Evolutionary conservation across 1,139 yeast species (phyloP), one percentile per base, ranked within the genome.

Genomic region (Kluyveromyces sp.): DNA sequence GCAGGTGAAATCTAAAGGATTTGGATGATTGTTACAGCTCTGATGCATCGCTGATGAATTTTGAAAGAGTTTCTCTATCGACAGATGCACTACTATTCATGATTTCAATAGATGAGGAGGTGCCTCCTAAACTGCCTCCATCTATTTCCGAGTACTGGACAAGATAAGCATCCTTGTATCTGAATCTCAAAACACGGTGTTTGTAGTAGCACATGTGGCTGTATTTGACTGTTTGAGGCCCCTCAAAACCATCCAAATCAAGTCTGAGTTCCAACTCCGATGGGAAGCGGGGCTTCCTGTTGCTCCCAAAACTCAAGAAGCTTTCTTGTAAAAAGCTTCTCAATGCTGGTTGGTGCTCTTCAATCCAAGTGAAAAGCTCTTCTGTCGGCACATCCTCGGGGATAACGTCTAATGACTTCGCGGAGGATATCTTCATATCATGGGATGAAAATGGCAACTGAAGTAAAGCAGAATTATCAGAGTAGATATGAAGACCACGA

Each of bases 111-210:
- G 77, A 82, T 17, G 68, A 56, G 35, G 67, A 66, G 44, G 73
- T 61, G 0, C 81, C 83, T 18, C 82, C 82, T 34, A 74, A 58
- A 7, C 67, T 53, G 2, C 82, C 83, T n/a, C 80, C 78, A 52
- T 77, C 80, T 17, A 75, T 64, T n/a, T 72, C 62, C 34, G 73
- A 69, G 47, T 67, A 68, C 46, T 75, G 77, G 2, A 75, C 64
- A 39, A 69, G 38, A 43, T 59, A 57, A 44, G 71, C 67, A 35
- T 61, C 58, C 42, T 60, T 57, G 48, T 63, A 73, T 28, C 54
- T 55, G 45, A 75, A 65, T 43, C 67, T 71, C 43, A 77, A 54
- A 39, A 73, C 73, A 38, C 73, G 66, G 47, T 77, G 66, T 16
- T 36, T 40, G 41, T 42, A 43, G 53, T 68, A 67, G 25, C 67